A percentile compares a stretch with the other conserved stretches of the same genome.
Conservation (phyloP, 2,329 filamentous ascomycete species). For the Apiospora rasikravindrae region DNA sequence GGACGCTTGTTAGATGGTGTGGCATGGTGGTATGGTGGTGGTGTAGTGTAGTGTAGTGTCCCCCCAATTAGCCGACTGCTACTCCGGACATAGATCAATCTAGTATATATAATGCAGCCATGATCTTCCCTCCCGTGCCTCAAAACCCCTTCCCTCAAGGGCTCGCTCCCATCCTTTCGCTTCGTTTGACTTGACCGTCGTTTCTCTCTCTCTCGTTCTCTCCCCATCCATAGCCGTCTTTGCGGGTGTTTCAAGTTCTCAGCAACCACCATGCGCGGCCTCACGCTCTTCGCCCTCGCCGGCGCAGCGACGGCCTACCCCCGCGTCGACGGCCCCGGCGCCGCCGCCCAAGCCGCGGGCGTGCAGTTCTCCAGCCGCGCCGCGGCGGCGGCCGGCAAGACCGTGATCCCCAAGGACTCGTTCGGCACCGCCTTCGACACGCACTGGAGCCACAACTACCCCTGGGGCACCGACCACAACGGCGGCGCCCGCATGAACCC, state of each 20-base stretch:
- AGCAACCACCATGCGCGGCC: not conserved
- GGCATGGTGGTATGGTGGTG: not conserved
- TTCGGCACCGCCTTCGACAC: conserved; percentile 48
- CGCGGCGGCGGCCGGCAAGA: conserved; percentile 25
- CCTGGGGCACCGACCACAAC: conserved; percentile 64
- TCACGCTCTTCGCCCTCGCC: not conserved
- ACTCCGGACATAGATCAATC: not conserved
- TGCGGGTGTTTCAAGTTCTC: too few species aligned
- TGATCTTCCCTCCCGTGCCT: not conserved
- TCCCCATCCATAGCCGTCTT: too few species aligned
- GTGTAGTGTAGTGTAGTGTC: not conserved
- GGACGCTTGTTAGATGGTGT: not conserved
- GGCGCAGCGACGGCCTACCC: not conserved
- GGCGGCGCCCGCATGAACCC: conserved; percentile 60
- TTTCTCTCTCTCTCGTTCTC: not conserved
- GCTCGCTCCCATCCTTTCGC: not conserved
- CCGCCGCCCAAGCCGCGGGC: not conserved
- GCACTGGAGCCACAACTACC: conserved; percentile 59
- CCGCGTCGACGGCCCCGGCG: not conserved
- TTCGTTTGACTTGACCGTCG: not conserved
- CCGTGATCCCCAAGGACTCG: conserved; percentile 45
- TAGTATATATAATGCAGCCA: conserved; percentile 9
- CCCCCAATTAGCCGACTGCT: not conserved
- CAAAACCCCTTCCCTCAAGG: not conserved
- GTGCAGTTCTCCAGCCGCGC: not conserved